Base-by-base conservation (phyloP, 768 basidiomycete species). In the Russula griseocarnosa region DNA sequence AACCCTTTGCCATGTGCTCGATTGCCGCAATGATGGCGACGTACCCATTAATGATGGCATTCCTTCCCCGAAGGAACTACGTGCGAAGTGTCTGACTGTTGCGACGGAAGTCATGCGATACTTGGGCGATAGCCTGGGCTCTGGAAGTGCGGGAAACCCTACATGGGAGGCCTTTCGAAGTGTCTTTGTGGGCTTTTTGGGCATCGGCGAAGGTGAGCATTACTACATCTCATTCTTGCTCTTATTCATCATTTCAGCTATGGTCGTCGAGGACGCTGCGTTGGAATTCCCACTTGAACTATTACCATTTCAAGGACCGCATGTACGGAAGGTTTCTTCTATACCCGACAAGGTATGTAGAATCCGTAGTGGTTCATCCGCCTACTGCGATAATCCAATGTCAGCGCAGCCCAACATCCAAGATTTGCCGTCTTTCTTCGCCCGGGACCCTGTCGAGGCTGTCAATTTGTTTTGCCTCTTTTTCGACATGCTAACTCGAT, bases 1-100 rank as follows among this genome's bases (percentile, higher is more conserved):
- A 13, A 79, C 79, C 44, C 76, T 90, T 34, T 83, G 81, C 69
- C 71, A 77, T 58, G 78, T 79, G 1, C 75, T 88, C 40, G 86
- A 87, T 65, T 72, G 79, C 36, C 90, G 88, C 85, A 71, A 79
- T 38, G 82, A 82, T 56, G 76, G 75, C n/a, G 75, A 77, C 49
- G 74, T 76, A 24, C 66, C 73, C n/a, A 69, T 65, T 26, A 73
- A 78, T 54, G 76, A 76, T 24, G 79, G 71, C 18, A 71, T 79
- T 50, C 73, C 77, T 30, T 76, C 78, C 14, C 87, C 89, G 0
- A 71, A 70, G 5, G 73, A 75, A 3, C 72, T 91, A 67, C 82
- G 79, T 69, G 74, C 78, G 38, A 81, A 77, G 63, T 78, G 82
- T 3, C 73, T 79, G 22, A 69, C 74, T 32, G 78, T 80, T 20